Base-by-base conservation (phyloP, 192 early-diverging fungal species). In the Phlyctochytrium arcticum region DNA sequence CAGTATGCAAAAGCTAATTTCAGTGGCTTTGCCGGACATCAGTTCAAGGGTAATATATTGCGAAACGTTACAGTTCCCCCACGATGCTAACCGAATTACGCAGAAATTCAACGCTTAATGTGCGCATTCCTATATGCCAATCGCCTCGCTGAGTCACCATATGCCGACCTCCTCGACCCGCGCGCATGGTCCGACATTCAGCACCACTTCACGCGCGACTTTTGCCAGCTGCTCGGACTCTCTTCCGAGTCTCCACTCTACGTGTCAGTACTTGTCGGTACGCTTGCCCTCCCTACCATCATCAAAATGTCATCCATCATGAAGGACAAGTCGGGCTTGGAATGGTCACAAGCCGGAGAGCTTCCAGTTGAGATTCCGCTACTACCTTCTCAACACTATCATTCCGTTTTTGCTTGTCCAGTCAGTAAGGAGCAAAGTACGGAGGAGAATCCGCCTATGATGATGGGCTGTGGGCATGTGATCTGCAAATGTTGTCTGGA, bases 391-490 rank as follows among this genome's bases (percentile, higher is more conserved):
- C 85, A 95, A 68, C 75, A 90, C 55, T 99, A 88, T 72, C 97
- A 99, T 74, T 92, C 91, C 39, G 85, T 97, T 6, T 99, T 99
- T 80, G 88, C 88, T 1, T 99, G 97, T 71, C 97, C 97, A 5
- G 97, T 99, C 2, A 87, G 86, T 30, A 97, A 97, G 73, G 97
- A 99, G 69, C 90, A 93, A 69, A 90, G 90, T 1, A 87, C 91
- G 5, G 83, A 88, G 21, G 81, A 85, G n/a, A 99, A 99, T 59
- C 95, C 95, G 44, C 97, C 97, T 0, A 98, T 96, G 93, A 92
- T 93, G 90, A 86, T 99, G 88, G 79, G 80, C 2, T 99, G 97
- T 73, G 97, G 97, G 12, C 97, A 99, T 69, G 93, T 98, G 0
- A 87, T 99, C 33, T 93, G 90, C 76, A 87, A 90, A 67, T 96